Evolutionary conservation across 495 filamentous ascomycete species (phyloP).

Genomic region (Durotheca rogersii): DNA sequence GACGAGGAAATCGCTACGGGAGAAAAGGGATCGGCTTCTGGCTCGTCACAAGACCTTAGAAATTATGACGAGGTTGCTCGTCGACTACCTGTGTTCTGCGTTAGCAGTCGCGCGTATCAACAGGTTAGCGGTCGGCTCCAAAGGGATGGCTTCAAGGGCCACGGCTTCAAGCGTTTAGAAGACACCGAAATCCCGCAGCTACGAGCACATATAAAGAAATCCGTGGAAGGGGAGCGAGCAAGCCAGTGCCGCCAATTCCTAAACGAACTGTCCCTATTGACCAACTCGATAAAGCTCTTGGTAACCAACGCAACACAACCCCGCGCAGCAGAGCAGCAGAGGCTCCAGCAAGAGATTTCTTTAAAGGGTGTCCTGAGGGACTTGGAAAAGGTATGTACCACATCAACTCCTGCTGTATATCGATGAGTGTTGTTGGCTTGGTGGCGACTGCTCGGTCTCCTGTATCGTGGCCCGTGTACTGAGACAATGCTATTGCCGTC

Average conservation of each 20-base stretch:
- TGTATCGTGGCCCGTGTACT: background rate
- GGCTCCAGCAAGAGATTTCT: slow-evolving; percentile 41
- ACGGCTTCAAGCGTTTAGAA: slow-evolving; percentile 38
- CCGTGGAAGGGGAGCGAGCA: slow-evolving; percentile 51
- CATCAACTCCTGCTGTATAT: background rate
- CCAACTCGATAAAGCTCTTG: slow-evolving; percentile 63
- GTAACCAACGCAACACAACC: slow-evolving; percentile 46
- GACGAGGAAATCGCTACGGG: slow-evolving; percentile 37
- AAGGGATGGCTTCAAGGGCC: slow-evolving; percentile 38
- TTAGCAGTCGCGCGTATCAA: slow-evolving; percentile 61
- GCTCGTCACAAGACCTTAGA: slow-evolving; percentile 51
- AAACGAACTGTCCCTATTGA: slow-evolving; percentile 52
- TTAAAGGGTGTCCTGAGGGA: slow-evolving; percentile 44
- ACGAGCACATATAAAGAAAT: slow-evolving; percentile 58
- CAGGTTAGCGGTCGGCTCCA: slow-evolving; percentile 57
- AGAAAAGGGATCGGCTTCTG: slow-evolving; percentile 34
- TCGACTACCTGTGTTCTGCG: slow-evolving; percentile 63
- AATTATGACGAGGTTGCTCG: slow-evolving; percentile 62
- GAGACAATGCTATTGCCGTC: background rate
- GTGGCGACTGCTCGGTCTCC: background rate
- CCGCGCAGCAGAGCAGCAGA: slow-evolving; percentile 46
- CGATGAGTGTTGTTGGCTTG: background rate
- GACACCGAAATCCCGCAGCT: slow-evolving; percentile 60
- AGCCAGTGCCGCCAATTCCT: slow-evolving; percentile 40
- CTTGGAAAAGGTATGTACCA: slow-evolving; percentile 47